A percentile compares a stretch with the other conserved stretches of the same genome.
These are phyloP conservation scores for Suillus sp. DNA, from an alignment of 768 basidiomycete genomes.

Conservation along the genomic window DNA sequence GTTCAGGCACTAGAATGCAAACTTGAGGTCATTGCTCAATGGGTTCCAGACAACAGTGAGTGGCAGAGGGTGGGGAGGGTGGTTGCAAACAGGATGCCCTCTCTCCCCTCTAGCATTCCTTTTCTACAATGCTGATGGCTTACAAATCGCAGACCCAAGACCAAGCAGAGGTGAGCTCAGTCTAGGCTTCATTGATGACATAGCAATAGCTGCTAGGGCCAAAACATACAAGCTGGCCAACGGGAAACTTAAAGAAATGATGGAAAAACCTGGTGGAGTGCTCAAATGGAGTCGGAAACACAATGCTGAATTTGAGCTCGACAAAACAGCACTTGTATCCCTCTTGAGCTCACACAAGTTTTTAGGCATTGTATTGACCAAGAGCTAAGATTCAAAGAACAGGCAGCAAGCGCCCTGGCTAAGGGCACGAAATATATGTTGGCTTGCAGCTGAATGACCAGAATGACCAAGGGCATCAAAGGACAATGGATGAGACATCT, in stretches of 20 bases:
- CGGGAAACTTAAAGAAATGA: constrained; percentile 1
- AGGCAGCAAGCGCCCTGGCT: constrained; percentile 10
- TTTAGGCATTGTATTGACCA: constrained; percentile 36
- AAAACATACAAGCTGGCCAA: neutral
- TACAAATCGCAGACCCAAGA: constrained; percentile 9
- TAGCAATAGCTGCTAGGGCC: neutral
- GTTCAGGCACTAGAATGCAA: too few species aligned
- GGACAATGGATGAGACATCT: constrained; percentile 18
- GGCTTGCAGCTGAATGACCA: neutral
- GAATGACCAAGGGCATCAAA: constrained; percentile 21
- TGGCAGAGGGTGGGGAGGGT: too few species aligned
- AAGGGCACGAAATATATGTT: neutral
- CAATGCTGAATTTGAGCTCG: constrained; percentile 7
- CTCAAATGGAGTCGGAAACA: constrained; percentile 3
- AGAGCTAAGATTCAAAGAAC: constrained; percentile 29
- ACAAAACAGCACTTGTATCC: constrained; percentile 7
- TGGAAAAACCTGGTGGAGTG: neutral
- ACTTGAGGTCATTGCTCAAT: too few species aligned
- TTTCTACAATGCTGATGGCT: constrained; percentile 32
- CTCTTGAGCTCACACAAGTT: constrained; percentile 21
- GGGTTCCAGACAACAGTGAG: too few species aligned
- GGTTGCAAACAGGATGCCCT: constrained; percentile 36
- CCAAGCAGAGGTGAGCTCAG: neutral
- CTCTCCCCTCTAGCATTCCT: constrained; percentile 28
- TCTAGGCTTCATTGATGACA: constrained; percentile 15